These are phyloP conservation scores for Xylaria hypoxylon DNA, from an alignment of 2,329 filamentous ascomycete genomes.

Conservation along the genomic window DNA sequence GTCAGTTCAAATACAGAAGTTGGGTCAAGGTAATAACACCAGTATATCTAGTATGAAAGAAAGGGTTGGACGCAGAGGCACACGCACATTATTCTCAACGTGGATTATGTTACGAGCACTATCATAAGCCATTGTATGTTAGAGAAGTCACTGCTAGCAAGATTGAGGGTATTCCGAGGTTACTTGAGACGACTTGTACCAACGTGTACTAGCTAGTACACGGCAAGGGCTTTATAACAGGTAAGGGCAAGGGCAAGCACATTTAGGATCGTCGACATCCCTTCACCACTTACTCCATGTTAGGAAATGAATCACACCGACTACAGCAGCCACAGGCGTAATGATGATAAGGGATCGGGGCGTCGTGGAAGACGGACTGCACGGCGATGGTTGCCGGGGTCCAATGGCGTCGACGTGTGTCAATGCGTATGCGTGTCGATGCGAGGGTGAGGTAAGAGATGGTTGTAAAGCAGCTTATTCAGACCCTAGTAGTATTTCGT, in stretches of 20 bases:
- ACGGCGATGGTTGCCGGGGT: constrained; percentile 28
- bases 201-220: not conserved
- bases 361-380: constrained; percentile 28
- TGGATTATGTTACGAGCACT: constrained; percentile 52
- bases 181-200: not conserved
- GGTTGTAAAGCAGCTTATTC: constrained; percentile 19
- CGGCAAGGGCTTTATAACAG: constrained; percentile 16
- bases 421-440: constrained; percentile 1
- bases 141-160: constrained; percentile 29
- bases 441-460: constrained; percentile 23
- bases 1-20: constrained; percentile 40
- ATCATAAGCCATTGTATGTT: constrained; percentile 36
- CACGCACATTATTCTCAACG: constrained; percentile 50
- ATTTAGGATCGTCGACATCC: constrained; percentile 5
- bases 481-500: constrained; percentile 26
- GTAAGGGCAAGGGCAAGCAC: not conserved
- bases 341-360: constrained; percentile 23
- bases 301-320: constrained; percentile 35
- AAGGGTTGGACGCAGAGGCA: constrained; percentile 3
- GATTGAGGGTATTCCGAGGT: constrained; percentile 7
- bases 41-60: not conserved
- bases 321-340: constrained; percentile 34
- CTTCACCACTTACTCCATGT: constrained; percentile 41
- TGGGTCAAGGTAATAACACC: not conserved
- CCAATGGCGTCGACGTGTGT: constrained; percentile 30